These are phyloP conservation scores for Paracorniculantispora psalliotae DNA, from an alignment of 2,329 filamentous ascomycete species.

Conservation along the genomic window DNA sequence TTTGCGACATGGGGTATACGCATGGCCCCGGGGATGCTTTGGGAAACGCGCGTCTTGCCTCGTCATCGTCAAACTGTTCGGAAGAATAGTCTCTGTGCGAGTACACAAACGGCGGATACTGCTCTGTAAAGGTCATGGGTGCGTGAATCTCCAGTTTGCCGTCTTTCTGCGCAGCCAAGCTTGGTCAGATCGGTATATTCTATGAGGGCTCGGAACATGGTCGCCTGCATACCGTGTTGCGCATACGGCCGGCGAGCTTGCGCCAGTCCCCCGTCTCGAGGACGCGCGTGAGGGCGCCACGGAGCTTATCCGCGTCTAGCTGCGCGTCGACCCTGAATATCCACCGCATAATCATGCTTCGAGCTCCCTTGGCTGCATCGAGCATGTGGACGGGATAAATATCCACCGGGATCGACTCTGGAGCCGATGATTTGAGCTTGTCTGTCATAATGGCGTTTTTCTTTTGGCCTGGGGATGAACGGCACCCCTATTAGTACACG, in stretches of 20 bases:
- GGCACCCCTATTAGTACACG: too few relatives aligned
- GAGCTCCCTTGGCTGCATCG: conserved; percentile 24
- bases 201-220: too few relatives aligned
- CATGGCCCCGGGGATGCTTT: background rate
- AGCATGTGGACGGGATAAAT: conserved; percentile 29
- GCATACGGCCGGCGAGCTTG: conserved; percentile 41
- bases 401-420: conserved; percentile 8
- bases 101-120: background rate
- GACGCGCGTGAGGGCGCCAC: conserved; percentile 30
- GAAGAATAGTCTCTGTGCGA: too few relatives aligned
- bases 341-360: conserved; percentile 26
- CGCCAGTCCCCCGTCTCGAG: conserved; percentile 41
- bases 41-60: background rate
- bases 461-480: too few relatives aligned
- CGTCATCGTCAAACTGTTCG: conserved; percentile 1
- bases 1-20: background rate
- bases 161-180: too few relatives aligned
- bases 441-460: too few relatives aligned
- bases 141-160: conserved; percentile 1
- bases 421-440: background rate
- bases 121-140: background rate
- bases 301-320: conserved; percentile 37
- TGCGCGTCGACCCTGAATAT: conserved; percentile 41
- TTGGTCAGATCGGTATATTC: too few relatives aligned
- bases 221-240: background rate